Conservation (phyloP, 2,329 filamentous ascomycete genomes). For the Calonectria crousiana region DNA sequence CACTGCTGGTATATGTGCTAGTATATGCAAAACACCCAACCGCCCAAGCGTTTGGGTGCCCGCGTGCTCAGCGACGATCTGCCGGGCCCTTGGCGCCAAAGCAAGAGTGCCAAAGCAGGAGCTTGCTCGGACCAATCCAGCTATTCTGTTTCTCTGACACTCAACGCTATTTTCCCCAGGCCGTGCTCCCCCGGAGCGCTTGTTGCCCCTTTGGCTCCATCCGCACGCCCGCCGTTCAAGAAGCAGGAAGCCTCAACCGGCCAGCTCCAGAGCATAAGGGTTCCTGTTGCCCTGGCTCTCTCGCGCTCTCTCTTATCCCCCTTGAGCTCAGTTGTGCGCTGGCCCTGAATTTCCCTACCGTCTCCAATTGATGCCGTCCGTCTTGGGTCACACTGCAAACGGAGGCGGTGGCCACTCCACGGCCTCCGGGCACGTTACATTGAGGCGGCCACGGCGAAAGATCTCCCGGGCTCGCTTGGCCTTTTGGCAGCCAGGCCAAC, state of each 20-base stretch:
- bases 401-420: background rate
- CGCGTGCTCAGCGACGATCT: background rate
- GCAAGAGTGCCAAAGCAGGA: background rate
- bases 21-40: background rate
- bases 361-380: background rate
- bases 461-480: slow-evolving; percentile 16
- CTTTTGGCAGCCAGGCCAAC: background rate
- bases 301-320: background rate
- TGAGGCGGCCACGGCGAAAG: background rate
- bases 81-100: background rate
- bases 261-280: background rate
- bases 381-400: slow-evolving; percentile 9
- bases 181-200: background rate
- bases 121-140: background rate
- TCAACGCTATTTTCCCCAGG: background rate
- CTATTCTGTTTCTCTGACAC: background rate
- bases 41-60: background rate
- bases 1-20: background rate
- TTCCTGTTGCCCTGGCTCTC: background rate
- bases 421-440: slow-evolving; percentile 15
- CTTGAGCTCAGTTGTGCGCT: background rate
- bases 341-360: background rate
- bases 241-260: background rate
- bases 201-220: background rate
- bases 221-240: background rate